A percentile compares a stretch with the other conserved stretches of the same genome.
Evolutionary conservation across 306 rosid species (phyloP).

Genomic region (Vigna angularis): DNA sequence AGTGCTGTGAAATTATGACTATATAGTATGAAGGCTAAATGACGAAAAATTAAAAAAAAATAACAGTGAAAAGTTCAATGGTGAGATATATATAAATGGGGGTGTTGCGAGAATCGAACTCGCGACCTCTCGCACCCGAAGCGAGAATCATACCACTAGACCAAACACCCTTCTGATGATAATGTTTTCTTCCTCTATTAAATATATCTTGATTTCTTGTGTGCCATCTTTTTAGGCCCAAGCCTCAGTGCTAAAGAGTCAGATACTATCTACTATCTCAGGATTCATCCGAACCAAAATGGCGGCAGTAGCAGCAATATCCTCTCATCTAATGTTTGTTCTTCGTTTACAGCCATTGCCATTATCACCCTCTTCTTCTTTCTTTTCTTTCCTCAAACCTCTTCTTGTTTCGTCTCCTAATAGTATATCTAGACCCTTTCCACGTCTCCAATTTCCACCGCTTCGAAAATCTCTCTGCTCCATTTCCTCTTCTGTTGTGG

Average conservation of each 20-base stretch:
- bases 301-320: conserved; percentile 51
- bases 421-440: conserved; percentile 20
- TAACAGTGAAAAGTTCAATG: too few species aligned
- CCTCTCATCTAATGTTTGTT: conserved; percentile 49
- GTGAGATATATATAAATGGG: rapidly evolving
- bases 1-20: too few species aligned
- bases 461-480: conserved; percentile 39
- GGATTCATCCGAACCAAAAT: conserved; percentile 40
- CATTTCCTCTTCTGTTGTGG: conserved; percentile 34
- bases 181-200: rapidly evolving
- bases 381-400: conserved; percentile 56
- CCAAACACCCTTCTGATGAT: conserved; percentile 52
- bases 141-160: conserved; percentile 76
- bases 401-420: conserved; percentile 42
- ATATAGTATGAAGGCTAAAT: too few species aligned
- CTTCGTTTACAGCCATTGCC: conserved; percentile 53
- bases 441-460: not conserved
- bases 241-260: too few species aligned
- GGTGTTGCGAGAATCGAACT: conserved; percentile 91
- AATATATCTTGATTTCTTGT: too few species aligned
- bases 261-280: not conserved
- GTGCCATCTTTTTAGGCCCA: not conserved
- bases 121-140: conserved; percentile 76
- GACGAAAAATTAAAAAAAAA: too few species aligned
- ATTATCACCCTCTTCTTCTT: conserved; percentile 46